These are phyloP conservation scores for Cryptococcus sp. DNA, from an alignment of 1,284 basidiomycete species.

Conservation along the genomic window DNA sequence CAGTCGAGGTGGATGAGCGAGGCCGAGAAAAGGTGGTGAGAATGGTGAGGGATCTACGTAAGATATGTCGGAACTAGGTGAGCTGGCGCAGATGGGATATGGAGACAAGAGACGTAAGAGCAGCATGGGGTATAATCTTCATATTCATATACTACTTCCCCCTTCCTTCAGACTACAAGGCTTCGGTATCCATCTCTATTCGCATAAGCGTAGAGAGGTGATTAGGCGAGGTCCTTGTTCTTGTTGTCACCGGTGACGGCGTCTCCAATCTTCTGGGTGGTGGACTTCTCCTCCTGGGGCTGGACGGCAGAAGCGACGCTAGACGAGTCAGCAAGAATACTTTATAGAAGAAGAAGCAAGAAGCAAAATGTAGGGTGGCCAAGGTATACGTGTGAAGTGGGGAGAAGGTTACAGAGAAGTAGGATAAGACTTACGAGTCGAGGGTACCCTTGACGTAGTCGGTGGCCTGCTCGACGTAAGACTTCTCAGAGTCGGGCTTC, in stretches of 20 bases:
- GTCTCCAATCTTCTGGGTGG: constrained; percentile 44
- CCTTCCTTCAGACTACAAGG: too few species aligned
- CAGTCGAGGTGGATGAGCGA: too few species aligned
- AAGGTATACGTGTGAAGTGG: neutral
- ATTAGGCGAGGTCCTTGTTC: constrained; percentile 29
- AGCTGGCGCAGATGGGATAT: too few species aligned
- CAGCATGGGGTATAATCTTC: too few species aligned
- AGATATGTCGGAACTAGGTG: too few species aligned
- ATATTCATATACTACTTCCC: too few species aligned
- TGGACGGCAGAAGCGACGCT: constrained; percentile 37
- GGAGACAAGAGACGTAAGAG: too few species aligned
- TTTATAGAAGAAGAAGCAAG: neutral
- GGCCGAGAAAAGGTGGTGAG: too few species aligned
- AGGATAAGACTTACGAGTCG: constrained; percentile 30
- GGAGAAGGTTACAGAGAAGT: neutral
- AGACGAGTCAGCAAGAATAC: neutral
- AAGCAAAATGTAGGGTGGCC: neutral
- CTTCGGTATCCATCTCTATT: too few species aligned
- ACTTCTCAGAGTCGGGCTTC: constrained; percentile 45
- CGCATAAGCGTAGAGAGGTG: neutral
- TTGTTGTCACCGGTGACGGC: constrained; percentile 36
- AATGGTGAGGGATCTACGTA: too few species aligned
- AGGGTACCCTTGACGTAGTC: constrained; percentile 37
- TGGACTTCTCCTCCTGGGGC: constrained; percentile 37
- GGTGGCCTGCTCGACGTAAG: constrained; percentile 38